Evolutionary conservation across 2,329 filamentous ascomycete species (phyloP), one percentile per base, ranked within the genome.

Genomic region (Penicillium sp.): DNA sequence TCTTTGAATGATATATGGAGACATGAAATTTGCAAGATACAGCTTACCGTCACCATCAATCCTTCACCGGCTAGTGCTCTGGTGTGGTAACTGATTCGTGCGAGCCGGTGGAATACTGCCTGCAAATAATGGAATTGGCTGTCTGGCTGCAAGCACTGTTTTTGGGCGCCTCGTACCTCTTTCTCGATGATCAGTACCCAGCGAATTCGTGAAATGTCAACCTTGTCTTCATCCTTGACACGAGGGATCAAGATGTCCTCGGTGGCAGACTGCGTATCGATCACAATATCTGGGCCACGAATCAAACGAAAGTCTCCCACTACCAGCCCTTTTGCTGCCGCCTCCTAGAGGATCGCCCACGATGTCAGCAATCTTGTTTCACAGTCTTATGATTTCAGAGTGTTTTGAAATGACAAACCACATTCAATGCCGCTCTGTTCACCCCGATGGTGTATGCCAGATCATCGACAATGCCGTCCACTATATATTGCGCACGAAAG

Each of bases 131-230:
- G 36, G 6, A 13, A 2, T 46, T 35, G 27, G 16, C 34, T 19
- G 32, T 46, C 38, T 7, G 35, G 29, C 41, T 2, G 26, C 19
- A 11, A 10, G n/a, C 48, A 5, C 41, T 55, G 11, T 54, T 7
- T 13, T 4, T 1, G 4, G 13, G 4, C 4, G 1, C 16, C 30
- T n/a, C 51, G 19, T 68, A 81, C 82, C 75, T 87, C 84, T 72
- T 87, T 87, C 64, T 87, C 84, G 23, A 87, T 72, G 3, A 87
- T 75, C 1, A 87, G 70, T 26, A 87, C 75, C 83, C 83, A 86
- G n/a, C 73, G 69, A 13, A 80, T 67, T n/a, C 66, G 63, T 4
- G 68, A 67, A 26, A 83, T 66, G 47, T 80, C 71, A 7, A 83
- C 60, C 1, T 63, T 66, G 4, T 80, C 72, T n/a, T 74, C 67